Evolutionary conservation across 805 yeast genomes (phyloP).

Genomic region (Yamadazyma paraphyllophila): DNA sequence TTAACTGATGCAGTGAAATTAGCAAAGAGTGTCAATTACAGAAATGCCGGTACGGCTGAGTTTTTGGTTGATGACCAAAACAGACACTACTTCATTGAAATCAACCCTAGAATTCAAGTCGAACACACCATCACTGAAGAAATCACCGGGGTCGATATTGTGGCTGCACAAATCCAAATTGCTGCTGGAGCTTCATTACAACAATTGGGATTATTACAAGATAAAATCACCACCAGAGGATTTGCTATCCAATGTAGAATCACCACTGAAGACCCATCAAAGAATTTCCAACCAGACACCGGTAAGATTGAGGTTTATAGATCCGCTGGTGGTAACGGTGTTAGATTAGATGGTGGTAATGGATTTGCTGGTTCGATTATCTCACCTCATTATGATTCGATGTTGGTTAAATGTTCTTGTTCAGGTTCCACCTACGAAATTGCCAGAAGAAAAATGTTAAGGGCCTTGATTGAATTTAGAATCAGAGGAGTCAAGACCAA

Average conservation of each 20-base stretch:
- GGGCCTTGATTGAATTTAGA: conserved; percentile 95
- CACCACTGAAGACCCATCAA: conserved; percentile 96
- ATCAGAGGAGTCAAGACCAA: conserved; percentile 99
- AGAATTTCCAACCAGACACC: conserved; percentile 97
- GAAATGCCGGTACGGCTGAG: conserved; percentile 98
- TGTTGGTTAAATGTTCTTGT: conserved; percentile 96
- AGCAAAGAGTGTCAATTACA: conserved; percentile 83
- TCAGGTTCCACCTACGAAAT: conserved; percentile 97
- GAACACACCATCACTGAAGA: conserved; percentile 99
- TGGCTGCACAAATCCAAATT: conserved; percentile 97
- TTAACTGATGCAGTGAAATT: conserved; percentile 91
- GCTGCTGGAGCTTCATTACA: conserved; percentile 96
- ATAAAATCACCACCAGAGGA: conserved; percentile 92
- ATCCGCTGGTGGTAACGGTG: conserved; percentile 99
- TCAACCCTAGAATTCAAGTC: conserved; percentile 96
- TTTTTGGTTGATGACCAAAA: conserved; percentile 89
- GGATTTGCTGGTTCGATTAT: conserved; percentile 96
- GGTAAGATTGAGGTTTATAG: conserved; percentile 98
- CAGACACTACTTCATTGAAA: conserved; percentile 96
- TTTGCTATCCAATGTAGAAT: conserved; percentile 99
- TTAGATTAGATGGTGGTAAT: conserved; percentile 97
- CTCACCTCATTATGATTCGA: conserved; percentile 95
- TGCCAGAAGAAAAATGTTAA: conserved; percentile 94
- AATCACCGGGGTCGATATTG: conserved; percentile 96
- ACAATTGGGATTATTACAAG: conserved; percentile 91